Conservation (phyloP, 805 yeast genomes). For the Starmerella apis region DNA sequence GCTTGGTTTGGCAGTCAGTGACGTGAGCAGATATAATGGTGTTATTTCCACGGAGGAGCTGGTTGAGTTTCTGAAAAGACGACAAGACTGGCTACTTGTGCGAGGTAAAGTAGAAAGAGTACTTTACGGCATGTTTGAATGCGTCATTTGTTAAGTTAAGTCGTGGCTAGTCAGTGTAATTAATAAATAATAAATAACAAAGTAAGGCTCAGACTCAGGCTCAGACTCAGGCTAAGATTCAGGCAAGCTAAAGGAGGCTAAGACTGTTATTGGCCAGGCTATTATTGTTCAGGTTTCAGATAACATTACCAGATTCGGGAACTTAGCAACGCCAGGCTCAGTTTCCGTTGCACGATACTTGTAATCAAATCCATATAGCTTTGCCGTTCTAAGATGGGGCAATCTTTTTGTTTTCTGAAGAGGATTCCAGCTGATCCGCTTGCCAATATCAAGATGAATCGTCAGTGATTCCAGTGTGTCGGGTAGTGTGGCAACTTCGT, state of each 20-base stretch:
- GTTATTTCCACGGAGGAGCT: slow-evolving; percentile 86
- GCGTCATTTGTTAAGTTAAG: slow-evolving; percentile 15
- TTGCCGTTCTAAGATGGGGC: slow-evolving; percentile 9
- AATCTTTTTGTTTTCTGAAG: slow-evolving; percentile 7
- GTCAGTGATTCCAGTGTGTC: slow-evolving; percentile 1
- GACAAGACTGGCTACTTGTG: slow-evolving; percentile 76
- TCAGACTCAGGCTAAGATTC: neutral
- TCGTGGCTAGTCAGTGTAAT: neutral
- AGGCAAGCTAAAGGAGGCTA: too few relatives aligned
- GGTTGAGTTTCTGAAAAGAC: slow-evolving; percentile 78
- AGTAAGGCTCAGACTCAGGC: neutral
- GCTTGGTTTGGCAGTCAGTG: slow-evolving; percentile 72
- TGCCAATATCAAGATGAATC: slow-evolving; percentile 9
- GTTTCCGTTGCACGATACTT: neutral
- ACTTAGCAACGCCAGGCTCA: slow-evolving; percentile 10
- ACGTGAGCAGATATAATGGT: slow-evolving; percentile 76
- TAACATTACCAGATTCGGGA: neutral
- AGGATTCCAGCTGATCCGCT: slow-evolving; percentile 18
- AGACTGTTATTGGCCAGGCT: too few relatives aligned
- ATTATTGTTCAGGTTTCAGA: neutral
- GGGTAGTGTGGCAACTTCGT: slow-evolving; percentile 12
- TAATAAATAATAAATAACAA: neutral
- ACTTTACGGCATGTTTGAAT: slow-evolving; percentile 77
- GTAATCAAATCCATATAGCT: slow-evolving; percentile 17
- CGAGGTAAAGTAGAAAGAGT: slow-evolving; percentile 78